Percentiles rank a stretch among this genome's conserved stretches.
phyloP scores from a whole-genome alignment of 2,329 filamentous ascomycete genomes.

The Cordyceps farinosa region DNA sequence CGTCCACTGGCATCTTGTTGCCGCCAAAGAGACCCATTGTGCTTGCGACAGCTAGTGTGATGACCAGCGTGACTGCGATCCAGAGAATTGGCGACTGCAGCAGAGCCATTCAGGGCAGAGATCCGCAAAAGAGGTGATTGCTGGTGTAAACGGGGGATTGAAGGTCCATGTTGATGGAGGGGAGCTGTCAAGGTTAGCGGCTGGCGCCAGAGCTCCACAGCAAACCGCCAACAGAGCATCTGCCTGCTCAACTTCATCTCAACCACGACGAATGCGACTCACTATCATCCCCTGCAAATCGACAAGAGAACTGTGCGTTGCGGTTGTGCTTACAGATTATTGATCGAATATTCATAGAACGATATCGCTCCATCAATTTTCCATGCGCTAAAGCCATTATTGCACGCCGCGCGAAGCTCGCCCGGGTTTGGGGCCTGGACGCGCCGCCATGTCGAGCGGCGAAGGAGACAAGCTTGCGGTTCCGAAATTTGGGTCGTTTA shows the following conservation, averaged over 20 bases:
- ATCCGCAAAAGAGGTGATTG: neutral
- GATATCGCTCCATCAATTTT: neutral
- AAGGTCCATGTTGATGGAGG: neutral
- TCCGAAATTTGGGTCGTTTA: slow-evolving; percentile 75
- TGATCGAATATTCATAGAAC: neutral
- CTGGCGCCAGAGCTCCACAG: slow-evolving; percentile 1
- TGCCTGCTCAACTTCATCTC: neutral
- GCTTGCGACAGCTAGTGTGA: slow-evolving; percentile 34
- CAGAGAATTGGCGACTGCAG: slow-evolving; percentile 20
- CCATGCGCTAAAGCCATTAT: neutral
- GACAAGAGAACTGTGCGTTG: too few relatives aligned
- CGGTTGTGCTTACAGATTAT: neutral
- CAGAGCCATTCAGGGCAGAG: slow-evolving; percentile 5
- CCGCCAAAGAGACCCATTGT: slow-evolving; percentile 66
- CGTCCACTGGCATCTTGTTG: slow-evolving; percentile 79
- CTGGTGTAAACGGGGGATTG: neutral
- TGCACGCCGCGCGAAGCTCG: neutral
- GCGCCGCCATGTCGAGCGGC: slow-evolving; percentile 27
- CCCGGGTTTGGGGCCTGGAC: neutral
- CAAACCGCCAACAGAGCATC: neutral
- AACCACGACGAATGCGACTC: slow-evolving; percentile 2
- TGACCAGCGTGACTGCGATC: slow-evolving; percentile 28
- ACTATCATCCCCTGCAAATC: neutral
- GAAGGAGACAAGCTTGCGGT: slow-evolving; percentile 35
- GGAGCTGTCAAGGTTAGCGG: neutral